Evolutionary conservation across 495 filamentous ascomycete genomes (phyloP), one percentile per base, ranked within the genome.

Genomic region (Aspergillus coremiiformis): DNA sequence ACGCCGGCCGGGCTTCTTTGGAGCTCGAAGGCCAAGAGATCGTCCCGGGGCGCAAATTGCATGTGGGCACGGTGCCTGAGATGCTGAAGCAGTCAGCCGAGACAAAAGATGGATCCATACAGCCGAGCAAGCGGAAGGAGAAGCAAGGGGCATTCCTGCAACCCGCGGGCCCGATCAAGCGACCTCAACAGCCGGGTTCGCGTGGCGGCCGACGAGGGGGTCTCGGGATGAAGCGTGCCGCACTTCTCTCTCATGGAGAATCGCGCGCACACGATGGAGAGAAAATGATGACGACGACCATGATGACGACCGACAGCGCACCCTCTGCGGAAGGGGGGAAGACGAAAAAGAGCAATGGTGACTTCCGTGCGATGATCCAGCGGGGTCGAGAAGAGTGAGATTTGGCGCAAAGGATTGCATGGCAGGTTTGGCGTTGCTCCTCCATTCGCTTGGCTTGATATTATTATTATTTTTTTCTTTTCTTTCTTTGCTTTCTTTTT

Each of bases 331-430:
- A 58, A 41, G 62, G 66, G 17, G 58, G 41, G 19, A 66, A 65
- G 49, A 66, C 62, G 46, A 75, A 66, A 50, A 92, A 90, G 78
- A 90, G 78, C 63, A 95, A 96, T 72, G 85, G 84, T 44, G 90
- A 95, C 71, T 95, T 95, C 69, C 87, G 84, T 61, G 81, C 79
- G 32, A 80, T 95, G 83, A 83, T 92, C 59, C 65, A 68, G 60
- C 56, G 60, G 53, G 68, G 61, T 56, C 63, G 56, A 41, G 46
- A 48, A 57, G 62, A 66, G 54, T 72, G 52, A 68, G 61, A 52
- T 55, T 33, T 55, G 63, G 59, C 62, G 65, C 61, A 64, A 54
- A n/a, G 56, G 48, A 51, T 59, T 56, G 57, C 58, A 57, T 55
- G 57, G 47, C 54, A 46, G 56, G 44, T 54, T 46, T 41, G 59